Conservation (phyloP, 306 rosid species). For the Citrullus mucosospermus region DNA sequence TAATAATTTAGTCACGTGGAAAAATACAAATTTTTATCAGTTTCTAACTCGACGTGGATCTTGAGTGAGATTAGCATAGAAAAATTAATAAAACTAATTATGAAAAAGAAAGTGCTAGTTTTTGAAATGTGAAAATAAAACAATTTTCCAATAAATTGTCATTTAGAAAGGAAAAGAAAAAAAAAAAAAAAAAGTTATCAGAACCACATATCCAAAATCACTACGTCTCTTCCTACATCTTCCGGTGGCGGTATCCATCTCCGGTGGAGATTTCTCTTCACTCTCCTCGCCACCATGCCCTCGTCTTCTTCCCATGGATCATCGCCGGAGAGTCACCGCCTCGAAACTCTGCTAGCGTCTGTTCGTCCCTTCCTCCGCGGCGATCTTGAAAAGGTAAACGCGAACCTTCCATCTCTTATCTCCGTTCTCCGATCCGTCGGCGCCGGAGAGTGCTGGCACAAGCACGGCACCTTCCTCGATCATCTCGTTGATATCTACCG, state of each 20-base stretch:
- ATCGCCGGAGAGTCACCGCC: not conserved
- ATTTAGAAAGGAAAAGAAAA: no score
- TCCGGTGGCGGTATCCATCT: not conserved
- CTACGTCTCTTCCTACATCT: not conserved
- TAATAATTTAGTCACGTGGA: no score
- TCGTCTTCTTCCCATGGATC: not conserved
- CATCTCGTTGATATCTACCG: constrained; percentile 59
- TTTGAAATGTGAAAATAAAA: no score
- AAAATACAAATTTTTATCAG: no score
- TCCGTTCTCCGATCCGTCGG: constrained; percentile 52
- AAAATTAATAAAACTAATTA: no score
- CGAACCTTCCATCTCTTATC: constrained; percentile 35
- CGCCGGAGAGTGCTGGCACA: constrained; percentile 95
- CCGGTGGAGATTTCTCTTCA: not conserved
- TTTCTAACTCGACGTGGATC: no score
- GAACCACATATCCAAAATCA: not conserved
- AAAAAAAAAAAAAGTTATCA: no score
- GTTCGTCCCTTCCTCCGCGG: constrained; percentile 76
- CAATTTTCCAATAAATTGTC: no score
- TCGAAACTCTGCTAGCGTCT: constrained; percentile 28
- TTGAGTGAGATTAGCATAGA: no score
- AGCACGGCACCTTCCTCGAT: constrained; percentile 78
- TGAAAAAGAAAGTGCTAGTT: no score
- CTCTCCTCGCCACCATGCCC: not conserved
- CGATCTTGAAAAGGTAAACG: constrained; percentile 41